Base-by-base conservation (phyloP, 1,139 yeast genomes). In the Geotrichum fermentans region DNA sequence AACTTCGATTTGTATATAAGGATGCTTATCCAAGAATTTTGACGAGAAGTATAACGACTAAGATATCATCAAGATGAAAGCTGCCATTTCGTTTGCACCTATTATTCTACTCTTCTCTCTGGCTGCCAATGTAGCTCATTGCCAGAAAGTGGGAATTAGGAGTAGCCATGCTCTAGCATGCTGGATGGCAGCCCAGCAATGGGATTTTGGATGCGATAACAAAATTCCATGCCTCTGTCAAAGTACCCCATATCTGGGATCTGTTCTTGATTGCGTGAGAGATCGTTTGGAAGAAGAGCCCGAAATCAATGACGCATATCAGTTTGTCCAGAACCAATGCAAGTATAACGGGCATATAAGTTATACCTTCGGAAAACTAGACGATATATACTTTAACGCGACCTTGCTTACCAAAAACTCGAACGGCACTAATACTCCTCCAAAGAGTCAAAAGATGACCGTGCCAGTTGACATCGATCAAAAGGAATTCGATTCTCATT, bases 141-240 rank as follows among this genome's bases (percentile, higher is more conserved):
- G 43, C n/a, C 53, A 51, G 35, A 51, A 48, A 37, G 53, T 48
- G 5, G 53, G 53, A 16, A 43, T 51, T 11, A 29, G 49, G 33
- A 41, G 47, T 21, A 43, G 45, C 22, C 35, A 39, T 28, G 53
- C 49, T 4, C 30, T 51, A 16, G 53, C 53, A 4, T 51, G 53
- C 28, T 51, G 51, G 51, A 26, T 43, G 6, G 47, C 51, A 11
- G 43, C 51, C 17, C 33, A 30, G 16, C 34, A 44, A n/a, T 41
- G 40, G 30, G 38, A 47, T 43, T 47, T 47, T 37, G 50, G 50
- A 2, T 51, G 53, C 30, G 22, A 34, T 4, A 30, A 38, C 21
- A 37, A 35, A 17, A 40, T 17, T 14, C 13, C 22, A 10, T 51
- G 53, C 21, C 51, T 38, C 7, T 51, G 53, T 33, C 35, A 17